These are phyloP conservation scores for Rubus parviflorus DNA, from an alignment of 306 rosid species.

Conservation along the genomic window DNA sequence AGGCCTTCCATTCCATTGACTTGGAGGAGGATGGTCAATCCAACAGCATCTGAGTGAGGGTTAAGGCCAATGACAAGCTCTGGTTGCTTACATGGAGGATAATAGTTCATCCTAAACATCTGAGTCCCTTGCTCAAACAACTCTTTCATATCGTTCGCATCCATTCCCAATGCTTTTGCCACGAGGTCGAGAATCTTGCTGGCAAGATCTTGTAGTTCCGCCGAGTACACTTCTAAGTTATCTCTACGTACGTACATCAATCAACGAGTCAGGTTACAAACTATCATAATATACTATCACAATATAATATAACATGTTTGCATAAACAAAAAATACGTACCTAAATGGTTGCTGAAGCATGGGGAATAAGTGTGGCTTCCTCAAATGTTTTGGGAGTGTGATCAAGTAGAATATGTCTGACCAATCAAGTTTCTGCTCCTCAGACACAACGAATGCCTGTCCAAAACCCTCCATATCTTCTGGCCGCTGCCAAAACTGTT, in stretches of 20 bases:
- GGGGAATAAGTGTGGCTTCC: slow-evolving; percentile 49
- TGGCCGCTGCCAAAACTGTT: slow-evolving; percentile 30
- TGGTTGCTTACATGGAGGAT: slow-evolving; percentile 48
- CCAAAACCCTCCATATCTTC: slow-evolving; percentile 49
- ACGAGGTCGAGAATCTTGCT: slow-evolving; percentile 18
- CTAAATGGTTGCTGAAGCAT: slow-evolving; percentile 36
- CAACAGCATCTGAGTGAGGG: slow-evolving; percentile 31
- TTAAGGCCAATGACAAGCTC: slow-evolving; percentile 37
- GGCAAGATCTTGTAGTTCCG: slow-evolving; percentile 22
- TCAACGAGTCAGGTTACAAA: background rate
- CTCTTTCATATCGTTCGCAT: slow-evolving; percentile 19
- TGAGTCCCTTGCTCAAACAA: slow-evolving; percentile 32
- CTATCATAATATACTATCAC: background rate
- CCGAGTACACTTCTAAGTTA: slow-evolving; percentile 26
- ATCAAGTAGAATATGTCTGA: slow-evolving; percentile 29
- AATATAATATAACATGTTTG: background rate
- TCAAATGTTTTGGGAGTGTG: slow-evolving; percentile 30
- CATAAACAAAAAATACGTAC: background rate
- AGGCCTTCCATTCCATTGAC: slow-evolving; percentile 39
- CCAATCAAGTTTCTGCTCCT: slow-evolving; percentile 56
- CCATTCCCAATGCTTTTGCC: slow-evolving; percentile 28
- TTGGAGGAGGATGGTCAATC: slow-evolving; percentile 39
- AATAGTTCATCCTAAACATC: slow-evolving; percentile 37
- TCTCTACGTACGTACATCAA: slow-evolving; percentile 5
- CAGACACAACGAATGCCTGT: slow-evolving; percentile 42